Base-by-base conservation (phyloP, 2,329 filamentous ascomycete genomes). In the Calonectria multiphialidica region DNA sequence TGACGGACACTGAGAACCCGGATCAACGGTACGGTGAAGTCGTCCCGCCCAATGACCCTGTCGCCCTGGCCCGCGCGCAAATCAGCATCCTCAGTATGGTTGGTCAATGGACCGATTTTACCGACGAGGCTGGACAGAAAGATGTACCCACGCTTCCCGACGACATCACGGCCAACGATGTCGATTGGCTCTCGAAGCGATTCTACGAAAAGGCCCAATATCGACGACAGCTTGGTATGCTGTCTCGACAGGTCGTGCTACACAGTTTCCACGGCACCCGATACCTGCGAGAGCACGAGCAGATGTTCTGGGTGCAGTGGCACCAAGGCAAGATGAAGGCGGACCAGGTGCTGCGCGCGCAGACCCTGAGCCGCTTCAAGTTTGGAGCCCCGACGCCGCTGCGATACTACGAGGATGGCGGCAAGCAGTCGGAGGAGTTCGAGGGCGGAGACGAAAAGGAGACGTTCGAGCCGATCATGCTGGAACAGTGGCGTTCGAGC, bases 221-320 rank as follows among this genome's bases (percentile, higher is more conserved):
- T 47, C 57, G 74, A 2, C 67, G 75, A 13, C 70, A 74, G n/a
- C 49, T 76, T 3, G 74, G 75, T 4, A 28, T 71, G 30, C 50
- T 76, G 16, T 76, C 75, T 5, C 74, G 74, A 1, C 50, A 76
- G 23, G 72, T 71, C 7, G 75, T 76, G 2, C 61, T 76, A 3
- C 62, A 74, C 45, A 76, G 75, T 37, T 76, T 76, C 33, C 75
- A 76, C 55, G 75, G 74, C 1, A 75, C 64, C 37, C 72, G 74
- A 3, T 76, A 76, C 59, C 63, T 76, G 0, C 66, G 75, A 6
- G 75, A 76, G 15, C 75, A 76, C 37, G 72, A 76, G 40, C 75
- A 76, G 30, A 76, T 76, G 74, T 76, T 76, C 49, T 76, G 75
- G 75, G 66, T 76, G 7, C 75, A 76, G 28, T 76, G 74, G 74